Evolutionary conservation across 148 eudicot genomes (phyloP).

Genomic region (Rheum nobile): DNA sequence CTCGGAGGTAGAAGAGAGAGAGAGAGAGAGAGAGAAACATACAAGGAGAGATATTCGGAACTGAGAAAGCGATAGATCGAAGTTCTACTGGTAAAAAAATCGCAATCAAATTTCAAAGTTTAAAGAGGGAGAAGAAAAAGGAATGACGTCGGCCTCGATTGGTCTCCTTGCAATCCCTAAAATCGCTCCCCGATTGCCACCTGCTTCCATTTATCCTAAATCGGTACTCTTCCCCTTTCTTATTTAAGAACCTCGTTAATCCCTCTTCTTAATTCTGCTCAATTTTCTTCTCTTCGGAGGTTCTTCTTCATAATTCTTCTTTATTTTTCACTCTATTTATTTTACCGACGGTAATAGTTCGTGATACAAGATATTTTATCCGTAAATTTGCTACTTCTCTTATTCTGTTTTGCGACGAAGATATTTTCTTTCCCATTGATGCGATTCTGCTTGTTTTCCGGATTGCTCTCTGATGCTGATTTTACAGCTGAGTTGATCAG

Average conservation of each 20-base stretch:
- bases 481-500: not conserved
- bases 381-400: not conserved
- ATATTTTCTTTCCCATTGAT: not conserved
- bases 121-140: not conserved
- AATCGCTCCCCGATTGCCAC: not conserved
- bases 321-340: not conserved
- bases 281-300: not conserved
- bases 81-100: not conserved
- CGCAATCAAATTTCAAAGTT: not conserved
- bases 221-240: not conserved
- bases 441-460: not conserved
- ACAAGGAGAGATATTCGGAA: not conserved
- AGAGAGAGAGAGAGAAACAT: not conserved
- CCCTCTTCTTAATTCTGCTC: not conserved
- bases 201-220: not conserved
- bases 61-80: not conserved
- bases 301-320: too few species aligned
- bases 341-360: not conserved
- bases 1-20: not conserved
- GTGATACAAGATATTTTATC: not conserved
- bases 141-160: not conserved
- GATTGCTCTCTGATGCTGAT: not conserved
- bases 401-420: not conserved
- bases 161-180: conserved; percentile 4
- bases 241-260: not conserved